A percentile compares a stretch with the other conserved stretches of the same genome.
Conservation (phyloP, 805 yeast species). For the Starmerella cellae region DNA sequence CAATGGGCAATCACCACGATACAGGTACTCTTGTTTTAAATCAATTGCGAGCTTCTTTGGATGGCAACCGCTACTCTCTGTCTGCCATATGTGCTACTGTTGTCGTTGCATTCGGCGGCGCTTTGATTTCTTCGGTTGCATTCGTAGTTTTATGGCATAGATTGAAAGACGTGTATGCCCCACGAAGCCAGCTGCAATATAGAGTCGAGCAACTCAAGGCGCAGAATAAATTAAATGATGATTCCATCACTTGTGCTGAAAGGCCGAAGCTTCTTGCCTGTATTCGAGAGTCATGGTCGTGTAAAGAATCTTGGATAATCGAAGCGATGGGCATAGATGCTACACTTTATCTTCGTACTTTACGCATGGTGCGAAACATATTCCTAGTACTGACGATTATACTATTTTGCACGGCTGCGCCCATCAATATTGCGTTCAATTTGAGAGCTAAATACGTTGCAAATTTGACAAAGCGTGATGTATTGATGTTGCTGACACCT, state of each 20-base stretch:
- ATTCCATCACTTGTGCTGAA: background rate
- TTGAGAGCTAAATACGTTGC: slow-evolving; percentile 18
- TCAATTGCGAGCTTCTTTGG: slow-evolving; percentile 21
- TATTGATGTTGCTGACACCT: slow-evolving; percentile 29
- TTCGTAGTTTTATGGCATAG: slow-evolving; percentile 27
- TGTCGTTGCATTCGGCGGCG: slow-evolving; percentile 27
- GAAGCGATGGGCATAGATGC: slow-evolving; percentile 29
- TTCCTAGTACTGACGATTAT: slow-evolving; percentile 25
- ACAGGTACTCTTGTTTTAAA: slow-evolving; percentile 15
- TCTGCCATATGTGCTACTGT: slow-evolving; percentile 29
- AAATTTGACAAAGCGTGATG: slow-evolving; percentile 23
- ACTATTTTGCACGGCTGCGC: slow-evolving; percentile 27
- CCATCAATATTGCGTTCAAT: slow-evolving; percentile 28
- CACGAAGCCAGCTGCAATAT: slow-evolving; percentile 18
- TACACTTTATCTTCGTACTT: slow-evolving; percentile 24
- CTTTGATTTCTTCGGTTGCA: slow-evolving; percentile 19
- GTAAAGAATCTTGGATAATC: slow-evolving; percentile 21
- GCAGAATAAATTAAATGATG: background rate
- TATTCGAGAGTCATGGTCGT: slow-evolving; percentile 18
- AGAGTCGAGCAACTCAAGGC: background rate
- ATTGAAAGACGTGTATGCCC: slow-evolving; percentile 26
- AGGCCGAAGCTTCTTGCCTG: slow-evolving; percentile 20
- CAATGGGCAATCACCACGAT: background rate
- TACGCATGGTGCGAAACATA: slow-evolving; percentile 25
- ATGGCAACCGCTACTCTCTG: slow-evolving; percentile 22